A percentile compares a stretch with the other conserved stretches of the same genome.
These are phyloP conservation scores for Diaporthe citriasiana DNA, from an alignment of 2,329 filamentous ascomycete genomes.

Conservation along the genomic window DNA sequence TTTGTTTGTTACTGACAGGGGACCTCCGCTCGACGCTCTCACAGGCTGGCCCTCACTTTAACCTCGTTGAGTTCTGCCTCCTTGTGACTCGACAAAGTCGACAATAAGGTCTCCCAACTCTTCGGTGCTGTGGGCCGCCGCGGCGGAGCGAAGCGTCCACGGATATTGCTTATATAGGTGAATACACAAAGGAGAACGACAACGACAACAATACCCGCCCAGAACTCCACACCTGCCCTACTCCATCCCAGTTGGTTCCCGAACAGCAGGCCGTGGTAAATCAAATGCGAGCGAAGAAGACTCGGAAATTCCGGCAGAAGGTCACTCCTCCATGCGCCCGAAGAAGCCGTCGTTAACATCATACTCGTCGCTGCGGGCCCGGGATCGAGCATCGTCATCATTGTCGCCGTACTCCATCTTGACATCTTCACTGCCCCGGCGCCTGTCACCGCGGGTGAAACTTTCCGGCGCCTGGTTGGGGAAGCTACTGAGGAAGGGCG, in stretches of 20 bases:
- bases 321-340: constrained; percentile 92
- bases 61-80: constrained; percentile 71
- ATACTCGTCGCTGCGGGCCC: constrained; percentile 84
- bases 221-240: constrained; percentile 45
- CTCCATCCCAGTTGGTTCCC: constrained; percentile 44
- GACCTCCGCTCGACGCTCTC: constrained; percentile 73
- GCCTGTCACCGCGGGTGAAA: constrained; percentile 70
- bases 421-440: constrained; percentile 69
- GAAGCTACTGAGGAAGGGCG: constrained; percentile 75
- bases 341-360: constrained; percentile 87
- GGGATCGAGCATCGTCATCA: constrained; percentile 72
- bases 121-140: constrained; percentile 75
- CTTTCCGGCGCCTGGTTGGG: constrained; percentile 73
- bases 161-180: constrained; percentile 58
- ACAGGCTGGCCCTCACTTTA: constrained; percentile 74
- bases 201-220: constrained; percentile 46
- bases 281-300: constrained; percentile 40
- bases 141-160: constrained; percentile 74
- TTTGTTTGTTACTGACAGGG: constrained; percentile 50
- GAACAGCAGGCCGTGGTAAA: constrained; percentile 42
- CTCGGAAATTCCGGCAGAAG: constrained; percentile 30
- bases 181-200: constrained; percentile 63
- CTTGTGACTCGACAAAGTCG: constrained; percentile 43
- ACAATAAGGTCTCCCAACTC: constrained; percentile 67
- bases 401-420: constrained; percentile 78